Evolutionary conservation across 1,139 yeast genomes (phyloP).

Genomic region (Taphrina betulina): DNA sequence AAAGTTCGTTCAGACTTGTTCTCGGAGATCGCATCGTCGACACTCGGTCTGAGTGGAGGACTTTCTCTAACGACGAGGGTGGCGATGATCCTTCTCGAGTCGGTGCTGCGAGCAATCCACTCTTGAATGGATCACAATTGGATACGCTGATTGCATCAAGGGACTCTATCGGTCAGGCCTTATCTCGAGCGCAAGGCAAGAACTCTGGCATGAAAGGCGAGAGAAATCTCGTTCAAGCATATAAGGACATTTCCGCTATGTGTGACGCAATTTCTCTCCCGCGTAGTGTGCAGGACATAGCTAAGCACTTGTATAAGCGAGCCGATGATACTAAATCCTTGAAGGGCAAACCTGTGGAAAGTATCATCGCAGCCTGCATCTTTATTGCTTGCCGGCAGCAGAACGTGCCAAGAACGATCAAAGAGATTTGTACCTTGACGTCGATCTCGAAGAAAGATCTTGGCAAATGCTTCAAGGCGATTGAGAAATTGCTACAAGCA

Average conservation of each 20-base stretch:
- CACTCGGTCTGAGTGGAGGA: conserved; percentile 97
- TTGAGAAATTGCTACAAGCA: conserved; percentile 34
- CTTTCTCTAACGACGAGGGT: conserved; percentile 89
- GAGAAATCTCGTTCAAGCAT: conserved; percentile 83
- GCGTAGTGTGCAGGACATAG: conserved; percentile 93
- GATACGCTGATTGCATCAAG: conserved; percentile 89
- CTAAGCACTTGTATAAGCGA: conserved; percentile 90
- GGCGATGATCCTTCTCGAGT: conserved; percentile 99
- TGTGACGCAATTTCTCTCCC: conserved; percentile 97
- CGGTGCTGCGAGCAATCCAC: conserved; percentile 96
- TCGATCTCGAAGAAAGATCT: conserved; percentile 92
- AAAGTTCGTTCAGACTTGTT: conserved; percentile 51
- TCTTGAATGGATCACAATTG: conserved; percentile 85
- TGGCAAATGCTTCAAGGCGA: conserved; percentile 56
- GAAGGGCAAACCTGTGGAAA: conserved; percentile 88
- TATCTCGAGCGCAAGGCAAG: conserved; percentile 84
- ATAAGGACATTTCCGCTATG: conserved; percentile 87
- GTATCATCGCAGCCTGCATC: conserved; percentile 95
- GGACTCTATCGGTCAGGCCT: conserved; percentile 67
- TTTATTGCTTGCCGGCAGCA: conserved; percentile 94
- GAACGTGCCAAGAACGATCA: conserved; percentile 89
- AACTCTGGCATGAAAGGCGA: conserved; percentile 84
- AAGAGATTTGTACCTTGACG: conserved; percentile 93
- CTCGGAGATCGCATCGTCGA: conserved; percentile 90
- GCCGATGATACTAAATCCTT: conserved; percentile 85